phyloP scores from a whole-genome alignment of 805 yeast species.

The Candida nanaspora region DNA sequence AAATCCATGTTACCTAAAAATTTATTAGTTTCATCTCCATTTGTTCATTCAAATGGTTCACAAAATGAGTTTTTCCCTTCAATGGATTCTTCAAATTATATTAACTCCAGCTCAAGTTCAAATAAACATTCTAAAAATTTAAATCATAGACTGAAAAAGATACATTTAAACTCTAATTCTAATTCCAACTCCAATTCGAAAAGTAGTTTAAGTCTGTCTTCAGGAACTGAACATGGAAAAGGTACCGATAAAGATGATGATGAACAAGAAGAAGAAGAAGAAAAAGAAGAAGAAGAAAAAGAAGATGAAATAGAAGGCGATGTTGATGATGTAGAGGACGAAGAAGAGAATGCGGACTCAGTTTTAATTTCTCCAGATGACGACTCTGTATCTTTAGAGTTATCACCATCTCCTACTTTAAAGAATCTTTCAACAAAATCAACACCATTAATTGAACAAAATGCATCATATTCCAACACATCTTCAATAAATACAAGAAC shows the following conservation, averaged over 20 bases:
- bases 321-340: background rate
- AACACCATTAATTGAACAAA: background rate
- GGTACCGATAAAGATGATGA: background rate
- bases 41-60: conserved; percentile 7
- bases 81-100: conserved; percentile 1
- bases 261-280: background rate
- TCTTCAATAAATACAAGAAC: conserved; percentile 11
- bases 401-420: background rate
- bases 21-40: conserved; percentile 54
- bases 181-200: too few species aligned
- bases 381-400: background rate
- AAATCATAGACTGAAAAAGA: conserved; percentile 4
- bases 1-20: conserved; percentile 59
- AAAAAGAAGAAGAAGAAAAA: background rate
- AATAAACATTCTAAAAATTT: conserved; percentile 1
- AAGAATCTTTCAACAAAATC: background rate
- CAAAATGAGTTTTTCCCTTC: background rate
- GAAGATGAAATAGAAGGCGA: background rate
- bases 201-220: too few species aligned
- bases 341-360: background rate
- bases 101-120: conserved; percentile 9
- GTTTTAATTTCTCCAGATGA: background rate
- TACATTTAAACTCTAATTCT: too few species aligned
- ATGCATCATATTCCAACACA: background rate
- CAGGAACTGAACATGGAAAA: too few species aligned